Conservation (phyloP, 345 rosid species). For the Bruguiera sexangula region DNA sequence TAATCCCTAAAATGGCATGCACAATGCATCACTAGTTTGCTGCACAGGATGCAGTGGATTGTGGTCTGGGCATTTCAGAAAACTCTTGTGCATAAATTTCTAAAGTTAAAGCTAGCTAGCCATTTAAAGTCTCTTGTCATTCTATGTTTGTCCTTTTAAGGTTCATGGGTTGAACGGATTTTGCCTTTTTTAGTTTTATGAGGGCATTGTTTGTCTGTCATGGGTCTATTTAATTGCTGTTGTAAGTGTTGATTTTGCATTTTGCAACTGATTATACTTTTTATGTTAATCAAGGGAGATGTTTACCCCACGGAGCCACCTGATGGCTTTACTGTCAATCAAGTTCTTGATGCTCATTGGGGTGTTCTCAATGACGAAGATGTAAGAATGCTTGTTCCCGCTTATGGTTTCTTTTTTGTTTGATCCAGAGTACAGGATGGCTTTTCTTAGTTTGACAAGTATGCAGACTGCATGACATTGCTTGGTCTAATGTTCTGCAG, state of each 20-base stretch:
- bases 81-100: too few relatives aligned
- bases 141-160: neutral
- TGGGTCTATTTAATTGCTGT: neutral
- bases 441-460: neutral
- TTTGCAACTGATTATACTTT: constrained; percentile 7
- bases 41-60: too few relatives aligned
- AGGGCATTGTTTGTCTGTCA: neutral
- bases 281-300: constrained; percentile 57
- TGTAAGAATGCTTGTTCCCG: constrained; percentile 45
- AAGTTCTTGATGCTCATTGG: constrained; percentile 95
- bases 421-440: neutral
- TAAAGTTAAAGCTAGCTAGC: too few relatives aligned
- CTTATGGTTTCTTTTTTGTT: neutral
- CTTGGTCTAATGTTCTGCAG: constrained; percentile 36
- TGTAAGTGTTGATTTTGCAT: neutral
- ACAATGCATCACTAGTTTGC: too few relatives aligned
- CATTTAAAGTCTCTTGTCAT: too few relatives aligned
- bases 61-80: too few relatives aligned
- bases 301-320: constrained; percentile 89
- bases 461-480: neutral
- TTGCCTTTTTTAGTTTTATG: neutral
- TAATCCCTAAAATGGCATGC: too few relatives aligned
- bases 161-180: neutral
- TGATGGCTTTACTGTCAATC: constrained; percentile 39
- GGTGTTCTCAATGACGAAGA: constrained; percentile 84